Evolutionary conservation across 495 filamentous ascomycete species (phyloP), one percentile per base, ranked within the genome.

Genomic region (Lophiostoma macrostomum): DNA sequence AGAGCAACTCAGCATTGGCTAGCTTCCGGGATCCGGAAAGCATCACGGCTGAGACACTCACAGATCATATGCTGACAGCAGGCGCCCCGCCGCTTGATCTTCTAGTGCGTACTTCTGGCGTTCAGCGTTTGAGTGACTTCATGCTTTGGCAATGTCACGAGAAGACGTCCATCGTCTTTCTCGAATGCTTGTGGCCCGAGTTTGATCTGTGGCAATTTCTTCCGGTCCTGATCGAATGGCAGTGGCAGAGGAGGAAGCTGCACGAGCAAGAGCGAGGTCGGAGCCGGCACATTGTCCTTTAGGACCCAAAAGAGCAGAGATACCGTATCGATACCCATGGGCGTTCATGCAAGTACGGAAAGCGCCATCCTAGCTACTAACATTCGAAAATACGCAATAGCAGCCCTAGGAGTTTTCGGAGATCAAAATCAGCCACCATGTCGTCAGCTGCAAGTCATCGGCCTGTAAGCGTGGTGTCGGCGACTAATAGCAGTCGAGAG

Each of bases 61-160:
- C 82, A 11, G 76, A 78, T 19, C 87, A 95, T 69, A 82, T 93
- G 67, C 88, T 90, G 67, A 97, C 94, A 5, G 80, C 82, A 32
- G 85, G 80, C 27, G 82, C 80, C 46, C 94, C 94, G 2, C 93
- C 94, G 1, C 73, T 97, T 18, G 93, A 98, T 58, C 74, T 98
- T 0, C 79, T 97, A 22, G 76, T 98, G 16, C 79, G 93, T 22
- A 98, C 93, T 0, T 94, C 88, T 42, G 93, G 89, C 23, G 93
- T 98, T 10, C 85, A 90, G 63, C 78, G 93, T 18, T 70, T 98
- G 50, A 95, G 88, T 61, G 93, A 98, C 64, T 98, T 97, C 64
- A 90, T 98, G 90, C 82, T 98, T 44, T 98, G 93, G 93, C 93
- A 98, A 69, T 91, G 87, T 61, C 90, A 97, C 60, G 77, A 94